Evolutionary conservation across 2,329 filamentous ascomycete genomes (phyloP), one percentile per base, ranked within the genome.

Genomic region (Sporothrix pallida): DNA sequence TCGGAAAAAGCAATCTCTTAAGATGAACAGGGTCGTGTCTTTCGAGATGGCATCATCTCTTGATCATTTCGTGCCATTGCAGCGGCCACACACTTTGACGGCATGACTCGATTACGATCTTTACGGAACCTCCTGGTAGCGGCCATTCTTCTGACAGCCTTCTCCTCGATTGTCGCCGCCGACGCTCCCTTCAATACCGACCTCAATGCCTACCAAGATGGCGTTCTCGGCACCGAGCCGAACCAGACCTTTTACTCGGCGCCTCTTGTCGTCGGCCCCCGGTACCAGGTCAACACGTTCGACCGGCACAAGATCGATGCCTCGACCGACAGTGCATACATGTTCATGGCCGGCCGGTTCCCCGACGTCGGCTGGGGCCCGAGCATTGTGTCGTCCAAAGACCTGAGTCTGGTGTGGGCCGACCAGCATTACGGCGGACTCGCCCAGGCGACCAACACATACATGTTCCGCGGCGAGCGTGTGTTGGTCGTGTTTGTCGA

Each of bases 251-350:
- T 81, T 73, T 75, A 75, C 46, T 81, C 81, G 0, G 80, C 79
- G 15, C 74, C 78, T n/a, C 42, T 68, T 12, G 78, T 83, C 26
- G 71, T 80, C 26, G 81, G 80, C 1, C 81, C 82, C 2, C 73
- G 81, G 8, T 77, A 83, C 65, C 80, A 82, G 68, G 77, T 83
- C 73, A 81, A 81, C 72, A 71, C 75, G 0, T 81, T 79, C 77
- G 76, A 67, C 48, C 20, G 23, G 10, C 17, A 31, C 9, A 52
- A 48, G 46, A 48, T 72, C 60, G 71, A 72, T 46, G 23, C 54
- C 42, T 60, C 52, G 10, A 5, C 58, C 0, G 56, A 52, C 7
- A 44, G 31, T 17, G 54, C 70, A 2, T 72, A 63, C 44, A 37
- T 72, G 8, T 72, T 72, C 42, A 65, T 72, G 56, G 70, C 70